Evolutionary conservation across 192 early-diverging fungal species (phyloP).

Genomic region (Coemansia nantahalensis): DNA sequence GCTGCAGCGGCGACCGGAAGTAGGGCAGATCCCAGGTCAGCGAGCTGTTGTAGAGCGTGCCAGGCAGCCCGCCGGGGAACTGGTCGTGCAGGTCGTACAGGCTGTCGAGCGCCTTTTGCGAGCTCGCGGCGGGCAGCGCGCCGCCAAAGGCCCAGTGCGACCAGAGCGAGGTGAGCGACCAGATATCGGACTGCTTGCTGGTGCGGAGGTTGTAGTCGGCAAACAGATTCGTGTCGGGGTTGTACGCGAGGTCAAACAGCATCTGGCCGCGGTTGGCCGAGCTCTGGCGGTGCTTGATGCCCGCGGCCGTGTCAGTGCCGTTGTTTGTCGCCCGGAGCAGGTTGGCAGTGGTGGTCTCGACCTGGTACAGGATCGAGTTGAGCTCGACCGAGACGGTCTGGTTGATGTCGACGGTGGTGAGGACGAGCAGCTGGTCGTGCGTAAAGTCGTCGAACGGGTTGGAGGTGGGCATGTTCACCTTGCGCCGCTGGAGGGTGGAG

Average conservation of each 20-base stretch:
- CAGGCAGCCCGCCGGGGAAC: slow-evolving; percentile 61
- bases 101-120: slow-evolving; percentile 46
- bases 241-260: slow-evolving; percentile 57
- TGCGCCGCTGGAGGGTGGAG: slow-evolving; percentile 18
- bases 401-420: slow-evolving; percentile 56
- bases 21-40: slow-evolving; percentile 72
- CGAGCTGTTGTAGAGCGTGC: slow-evolving; percentile 58
- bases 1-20: slow-evolving; percentile 62
- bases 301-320: slow-evolving; percentile 9
- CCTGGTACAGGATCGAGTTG: slow-evolving; percentile 64
- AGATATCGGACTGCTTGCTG: slow-evolving; percentile 34
- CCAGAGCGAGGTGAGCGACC: slow-evolving; percentile 58
- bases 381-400: slow-evolving; percentile 64
- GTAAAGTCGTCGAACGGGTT: slow-evolving; percentile 36
- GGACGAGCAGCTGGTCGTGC: slow-evolving; percentile 24
- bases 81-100: slow-evolving; percentile 38
- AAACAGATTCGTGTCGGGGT: slow-evolving; percentile 50
- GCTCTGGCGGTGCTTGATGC: slow-evolving; percentile 12
- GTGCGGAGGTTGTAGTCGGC: slow-evolving; percentile 59
- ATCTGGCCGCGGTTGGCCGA: slow-evolving; percentile 53
- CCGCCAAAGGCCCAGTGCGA: slow-evolving; percentile 59
- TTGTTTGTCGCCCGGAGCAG: slow-evolving; percentile 20
- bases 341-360: slow-evolving; percentile 28
- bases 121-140: slow-evolving; percentile 8
- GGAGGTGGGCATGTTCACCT: slow-evolving; percentile 11